These are phyloP conservation scores for Leptodermis oblonga DNA, from an alignment of 257 asterid species.

Conservation along the genomic window DNA sequence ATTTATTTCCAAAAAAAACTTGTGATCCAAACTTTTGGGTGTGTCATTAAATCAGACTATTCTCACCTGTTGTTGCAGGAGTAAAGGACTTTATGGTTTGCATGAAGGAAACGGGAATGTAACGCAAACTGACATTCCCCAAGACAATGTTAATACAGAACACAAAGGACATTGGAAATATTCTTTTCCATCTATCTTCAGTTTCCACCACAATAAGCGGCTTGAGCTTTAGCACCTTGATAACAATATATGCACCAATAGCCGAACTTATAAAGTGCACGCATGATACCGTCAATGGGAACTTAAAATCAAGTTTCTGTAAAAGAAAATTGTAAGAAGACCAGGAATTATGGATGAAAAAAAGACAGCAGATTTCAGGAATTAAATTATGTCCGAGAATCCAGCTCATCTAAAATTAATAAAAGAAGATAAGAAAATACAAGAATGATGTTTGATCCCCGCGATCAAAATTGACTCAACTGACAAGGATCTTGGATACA, in stretches of 20 bases:
- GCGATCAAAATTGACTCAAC: background rate
- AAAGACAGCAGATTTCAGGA: background rate
- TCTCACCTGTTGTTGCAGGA: conserved; percentile 51
- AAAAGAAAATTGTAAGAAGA: background rate
- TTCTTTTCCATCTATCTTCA: conserved; percentile 51
- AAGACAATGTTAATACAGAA: conserved; percentile 50
- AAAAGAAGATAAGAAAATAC: background rate
- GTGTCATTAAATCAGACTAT: background rate
- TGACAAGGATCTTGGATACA: background rate
- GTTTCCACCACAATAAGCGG: conserved; percentile 42
- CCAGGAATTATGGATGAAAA: background rate
- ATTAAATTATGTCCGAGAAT: background rate
- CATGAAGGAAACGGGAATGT: conserved; percentile 51
- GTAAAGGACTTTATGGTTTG: conserved; percentile 52
- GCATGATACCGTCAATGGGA: conserved; percentile 45
- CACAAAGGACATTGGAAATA: conserved; percentile 48
- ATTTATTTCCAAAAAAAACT: conserved; percentile 3
- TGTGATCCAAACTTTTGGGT: background rate
- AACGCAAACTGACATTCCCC: conserved; percentile 46
- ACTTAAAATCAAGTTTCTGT: conserved; percentile 46
- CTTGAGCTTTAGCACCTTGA: conserved; percentile 40
- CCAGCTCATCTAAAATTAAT: background rate
- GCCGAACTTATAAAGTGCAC: conserved; percentile 48
- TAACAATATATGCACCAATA: conserved; percentile 39
- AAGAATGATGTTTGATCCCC: background rate